Base-by-base conservation (phyloP, 257 asterid species). In the Craterostigma plantagineum region DNA sequence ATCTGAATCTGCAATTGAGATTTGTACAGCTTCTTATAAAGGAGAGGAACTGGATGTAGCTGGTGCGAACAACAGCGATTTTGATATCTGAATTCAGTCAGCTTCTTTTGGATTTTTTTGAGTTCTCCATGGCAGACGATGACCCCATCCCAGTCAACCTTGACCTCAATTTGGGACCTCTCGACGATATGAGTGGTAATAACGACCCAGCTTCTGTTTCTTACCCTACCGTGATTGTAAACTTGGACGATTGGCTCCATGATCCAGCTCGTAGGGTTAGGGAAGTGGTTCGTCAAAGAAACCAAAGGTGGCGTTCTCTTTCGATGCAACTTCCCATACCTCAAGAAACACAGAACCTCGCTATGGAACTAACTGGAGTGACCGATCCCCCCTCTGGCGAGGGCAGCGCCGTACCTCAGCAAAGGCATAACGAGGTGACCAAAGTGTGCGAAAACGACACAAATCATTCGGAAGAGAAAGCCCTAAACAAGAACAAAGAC, bases 131-230 rank as follows among this genome's bases (percentile, higher is more conserved):
- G 95, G 90, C 60, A 10, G 93, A 76, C 40, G 92, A 75, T 49
- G 54, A 73, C 42, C 63, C 66, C 3, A 64, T 44, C 56, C 46
- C 79, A 0, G 75, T 79, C 92, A 82, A 87, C 66, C 86, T 87
- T 47, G 98, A 87, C 73, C 93, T 87, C 57, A 87, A 82, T 56
- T 60, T 90, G 72, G 98, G 94, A 23, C 95, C 95, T 40, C 51
- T 65, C 18, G 91, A 77, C 63, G 59, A 71, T 56, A 60, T 85
- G 1, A 58, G 63, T 51, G 72, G 69, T 46, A 75, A 64, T 33
- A 55, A 36, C 14, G 79, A 55, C 18, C 68, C 60, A 11, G 57
- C 61, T 7, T 37, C 69, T 0, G 72, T 62, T 37, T 45, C 75
- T 14, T 54, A 65, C 46, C 72, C 76, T 7, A 39, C 46, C 8